Evolutionary conservation across 176 grass and related monocot genomes (phyloP), one percentile per base, ranked within the genome.

Genomic region (Secale cereale): DNA sequence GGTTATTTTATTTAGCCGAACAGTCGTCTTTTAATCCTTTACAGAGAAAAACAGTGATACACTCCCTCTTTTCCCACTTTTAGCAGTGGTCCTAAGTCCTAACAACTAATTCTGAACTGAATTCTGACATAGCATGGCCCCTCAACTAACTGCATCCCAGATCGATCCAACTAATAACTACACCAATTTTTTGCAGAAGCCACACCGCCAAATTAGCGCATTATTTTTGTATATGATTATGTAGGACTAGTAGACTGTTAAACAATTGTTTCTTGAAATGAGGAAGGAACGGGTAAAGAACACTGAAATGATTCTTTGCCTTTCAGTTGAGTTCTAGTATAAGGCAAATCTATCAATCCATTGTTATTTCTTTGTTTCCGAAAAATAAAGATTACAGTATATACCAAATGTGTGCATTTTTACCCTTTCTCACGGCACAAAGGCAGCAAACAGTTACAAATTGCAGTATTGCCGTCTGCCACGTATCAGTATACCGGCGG

Each of bases 301-400:
- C 37, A 67, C 29, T 50, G 61, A 61, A 29, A 82, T 9, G n/a
- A 65, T 30, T 61, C 74, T 50, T 74, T 60, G 59, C 43, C 28
- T 82, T 82, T 82, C 54, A 26, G 43, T 79, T 74, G 26, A 72
- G 33, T 41, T 82, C 43, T 83, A n/a, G n/a, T n/a, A 11, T 28
- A 69, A 17, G 37, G 60, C 70, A 68, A 69, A 80, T 80, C 68
- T 80, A 68, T 16, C 37, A 80, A 80, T 76, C 80, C 85, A 61
- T 84, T 87, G 69, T 87, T 91, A 20, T 29, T 71, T 40, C 65
- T 13, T 31, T 54, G 7, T 54, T 29, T 70, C 25, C 62, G 85
- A 90, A 75, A 86, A 90, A 65, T 83, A 83, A 90, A 83, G 1
- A 80, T 84, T 76, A 84, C 85, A 83, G 45, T 90, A 80, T 87